phyloP scores from a whole-genome alignment of 2,329 filamentous ascomycete genomes.

The Aulographum hederae region DNA sequence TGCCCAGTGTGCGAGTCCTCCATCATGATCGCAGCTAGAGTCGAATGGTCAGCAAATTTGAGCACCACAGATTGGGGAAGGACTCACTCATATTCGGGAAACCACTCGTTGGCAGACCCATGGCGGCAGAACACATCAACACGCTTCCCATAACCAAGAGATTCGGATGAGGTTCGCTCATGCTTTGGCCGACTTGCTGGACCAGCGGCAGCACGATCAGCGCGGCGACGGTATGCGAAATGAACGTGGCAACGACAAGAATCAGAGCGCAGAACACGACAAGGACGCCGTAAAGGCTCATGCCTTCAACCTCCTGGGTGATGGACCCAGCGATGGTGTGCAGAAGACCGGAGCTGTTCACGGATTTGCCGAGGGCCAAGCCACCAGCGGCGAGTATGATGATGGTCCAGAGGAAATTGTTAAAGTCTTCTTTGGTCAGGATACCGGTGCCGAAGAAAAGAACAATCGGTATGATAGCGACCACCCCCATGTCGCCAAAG shows the following conservation, averaged over 20 bases:
- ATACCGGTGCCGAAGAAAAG: constrained; percentile 95
- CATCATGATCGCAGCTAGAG: constrained; percentile 90
- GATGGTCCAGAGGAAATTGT: constrained; percentile 99
- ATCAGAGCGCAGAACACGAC: constrained; percentile 74
- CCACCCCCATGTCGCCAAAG: constrained; percentile 96
- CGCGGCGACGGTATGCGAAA: constrained; percentile 91
- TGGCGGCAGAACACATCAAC: constrained; percentile 93
- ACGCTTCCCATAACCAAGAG: constrained; percentile 88
- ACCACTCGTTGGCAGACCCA: constrained; percentile 87
- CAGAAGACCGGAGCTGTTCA: constrained; percentile 80
- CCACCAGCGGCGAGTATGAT: constrained; percentile 95
- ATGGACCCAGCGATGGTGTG: constrained; percentile 73
- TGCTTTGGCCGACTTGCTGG: constrained; percentile 61
- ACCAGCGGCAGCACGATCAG: constrained; percentile 89
- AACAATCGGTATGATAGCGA: constrained; percentile 88
- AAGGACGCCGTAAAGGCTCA: constrained; percentile 72
- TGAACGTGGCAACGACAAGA: constrained; percentile 88
- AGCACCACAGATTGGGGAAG: background rate
- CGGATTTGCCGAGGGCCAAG: constrained; percentile 78
- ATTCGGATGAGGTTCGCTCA: constrained; percentile 86
- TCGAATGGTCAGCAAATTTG: constrained; percentile 1
- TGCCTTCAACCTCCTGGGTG: constrained; percentile 51
- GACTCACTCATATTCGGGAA: constrained; percentile 99
- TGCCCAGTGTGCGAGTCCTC: constrained; percentile 83
- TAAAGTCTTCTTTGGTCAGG: constrained; percentile 96